Evolutionary conservation across 192 early-diverging fungal species (phyloP).

Genomic region (Podila epigama): DNA sequence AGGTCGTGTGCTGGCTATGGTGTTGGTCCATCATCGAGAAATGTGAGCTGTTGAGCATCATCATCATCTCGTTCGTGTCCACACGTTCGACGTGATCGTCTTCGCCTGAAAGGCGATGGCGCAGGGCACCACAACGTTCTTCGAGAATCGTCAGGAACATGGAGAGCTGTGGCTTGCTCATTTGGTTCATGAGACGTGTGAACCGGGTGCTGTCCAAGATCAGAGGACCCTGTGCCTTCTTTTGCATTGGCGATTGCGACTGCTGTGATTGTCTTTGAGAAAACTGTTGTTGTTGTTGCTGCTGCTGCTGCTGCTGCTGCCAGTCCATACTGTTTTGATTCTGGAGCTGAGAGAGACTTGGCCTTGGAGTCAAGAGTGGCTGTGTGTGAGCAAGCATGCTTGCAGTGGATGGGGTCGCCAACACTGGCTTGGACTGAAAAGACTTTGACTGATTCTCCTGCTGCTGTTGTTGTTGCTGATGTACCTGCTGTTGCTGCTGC

Average conservation of each 20-base stretch:
- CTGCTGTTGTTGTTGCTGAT: slow-evolving; percentile 10
- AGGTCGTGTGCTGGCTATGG: neutral
- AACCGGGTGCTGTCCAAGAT: slow-evolving; percentile 42
- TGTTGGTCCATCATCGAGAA: slow-evolving; percentile 18
- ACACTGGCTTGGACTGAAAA: neutral
- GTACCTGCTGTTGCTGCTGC: neutral
- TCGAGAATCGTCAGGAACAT: slow-evolving; percentile 49
- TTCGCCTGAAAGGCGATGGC: slow-evolving; percentile 44
- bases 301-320: neutral
- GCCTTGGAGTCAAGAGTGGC: neutral
- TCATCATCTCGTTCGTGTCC: slow-evolving; percentile 46
- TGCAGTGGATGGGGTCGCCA: neutral
- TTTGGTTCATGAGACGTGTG: slow-evolving; percentile 46
- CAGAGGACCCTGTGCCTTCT: slow-evolving; percentile 2
- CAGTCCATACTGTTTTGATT: neutral
- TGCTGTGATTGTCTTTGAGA: neutral
- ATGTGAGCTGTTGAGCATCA: slow-evolving; percentile 30
- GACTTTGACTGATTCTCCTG: slow-evolving; percentile 2
- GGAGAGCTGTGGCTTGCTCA: slow-evolving; percentile 42
- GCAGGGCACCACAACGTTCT: slow-evolving; percentile 43
- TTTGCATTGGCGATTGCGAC: neutral
- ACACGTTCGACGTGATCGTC: slow-evolving; percentile 27
- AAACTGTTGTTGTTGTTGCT: neutral
- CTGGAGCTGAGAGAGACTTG: neutral
- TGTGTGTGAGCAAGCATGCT: neutral